A percentile compares a stretch with the other conserved stretches of the same genome.
phyloP scores from a whole-genome alignment of 306 rosid genomes.

The Datisca glomerata region DNA sequence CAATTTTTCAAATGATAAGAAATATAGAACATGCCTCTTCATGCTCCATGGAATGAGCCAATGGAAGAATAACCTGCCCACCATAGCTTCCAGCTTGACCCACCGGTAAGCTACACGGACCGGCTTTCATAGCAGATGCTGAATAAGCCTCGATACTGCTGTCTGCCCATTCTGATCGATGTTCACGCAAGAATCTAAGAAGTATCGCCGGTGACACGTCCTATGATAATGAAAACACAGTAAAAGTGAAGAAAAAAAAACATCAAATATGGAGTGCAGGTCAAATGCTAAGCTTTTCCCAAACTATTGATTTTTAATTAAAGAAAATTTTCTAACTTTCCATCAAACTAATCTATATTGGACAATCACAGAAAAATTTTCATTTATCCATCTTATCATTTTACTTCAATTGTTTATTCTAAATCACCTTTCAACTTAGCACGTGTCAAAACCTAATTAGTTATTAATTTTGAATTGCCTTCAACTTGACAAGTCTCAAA shows the following conservation, averaged over 20 bases:
- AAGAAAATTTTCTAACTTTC: too few species aligned
- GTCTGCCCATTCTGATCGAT: conserved; percentile 99
- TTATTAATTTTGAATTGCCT: too few species aligned
- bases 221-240: conserved; percentile 25
- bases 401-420: too few species aligned
- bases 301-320: too few species aligned
- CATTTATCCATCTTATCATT: too few species aligned
- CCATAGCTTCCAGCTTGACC: conserved; percentile 66
- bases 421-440: too few species aligned
- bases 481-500: too few species aligned
- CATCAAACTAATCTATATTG: too few species aligned
- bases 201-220: conserved; percentile 96
- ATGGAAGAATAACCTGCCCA: conserved; percentile 93
- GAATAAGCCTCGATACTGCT: conserved; percentile 94
- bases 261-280: not conserved
- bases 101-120: conserved; percentile 70
- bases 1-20: too few species aligned
- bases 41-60: conserved; percentile 88
- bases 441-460: too few species aligned
- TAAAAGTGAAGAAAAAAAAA: conserved; percentile 5
- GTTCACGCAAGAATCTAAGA: conserved; percentile 84
- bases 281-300: too few species aligned
- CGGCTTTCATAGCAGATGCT: conserved; percentile 83
- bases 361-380: too few species aligned
- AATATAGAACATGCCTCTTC: conserved; percentile 64